A percentile compares a stretch with the other conserved stretches of the same genome.
phyloP scores from a whole-genome alignment of 176 grass and related monocot species.

The Secale cereale region DNA sequence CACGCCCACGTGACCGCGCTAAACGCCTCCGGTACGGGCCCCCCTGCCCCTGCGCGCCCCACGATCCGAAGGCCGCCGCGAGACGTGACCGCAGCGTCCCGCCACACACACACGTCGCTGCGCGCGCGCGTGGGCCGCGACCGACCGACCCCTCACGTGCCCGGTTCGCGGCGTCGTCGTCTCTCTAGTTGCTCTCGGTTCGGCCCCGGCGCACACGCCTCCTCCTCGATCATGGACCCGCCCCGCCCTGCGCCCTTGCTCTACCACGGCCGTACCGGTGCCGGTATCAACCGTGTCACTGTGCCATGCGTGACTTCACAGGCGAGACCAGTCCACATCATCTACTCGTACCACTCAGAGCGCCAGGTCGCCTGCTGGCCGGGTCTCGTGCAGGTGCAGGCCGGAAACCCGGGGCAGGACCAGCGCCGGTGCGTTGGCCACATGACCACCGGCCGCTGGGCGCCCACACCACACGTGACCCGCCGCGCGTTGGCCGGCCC shows the following conservation, averaged over 20 bases:
- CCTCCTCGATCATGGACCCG: not conserved
- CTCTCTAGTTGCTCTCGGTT: not conserved
- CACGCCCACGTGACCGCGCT: conserved; percentile 9
- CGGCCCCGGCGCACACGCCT: not conserved
- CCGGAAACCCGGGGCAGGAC: not conserved
- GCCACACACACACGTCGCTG: not conserved
- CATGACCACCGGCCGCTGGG: not conserved
- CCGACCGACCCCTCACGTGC: not conserved
- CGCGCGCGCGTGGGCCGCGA: not conserved
- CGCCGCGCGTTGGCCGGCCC: not conserved
- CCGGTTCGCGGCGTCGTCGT: not conserved
- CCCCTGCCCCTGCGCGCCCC: not conserved
- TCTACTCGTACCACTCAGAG: not conserved
- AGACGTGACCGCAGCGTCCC: not conserved
- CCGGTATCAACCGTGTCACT: not conserved
- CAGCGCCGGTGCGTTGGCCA: not conserved
- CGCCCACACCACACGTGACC: not conserved
- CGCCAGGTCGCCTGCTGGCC: not conserved
- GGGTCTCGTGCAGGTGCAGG: not conserved
- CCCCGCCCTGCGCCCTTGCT: no score
- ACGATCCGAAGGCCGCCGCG: not conserved
- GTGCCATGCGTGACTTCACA: not conserved
- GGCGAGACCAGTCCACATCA: not conserved
- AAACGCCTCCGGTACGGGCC: not conserved
- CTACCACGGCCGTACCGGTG: no score